Evolutionary conservation across 1,284 basidiomycete species (phyloP).

Genomic region (Exsudoporus floridanus): DNA sequence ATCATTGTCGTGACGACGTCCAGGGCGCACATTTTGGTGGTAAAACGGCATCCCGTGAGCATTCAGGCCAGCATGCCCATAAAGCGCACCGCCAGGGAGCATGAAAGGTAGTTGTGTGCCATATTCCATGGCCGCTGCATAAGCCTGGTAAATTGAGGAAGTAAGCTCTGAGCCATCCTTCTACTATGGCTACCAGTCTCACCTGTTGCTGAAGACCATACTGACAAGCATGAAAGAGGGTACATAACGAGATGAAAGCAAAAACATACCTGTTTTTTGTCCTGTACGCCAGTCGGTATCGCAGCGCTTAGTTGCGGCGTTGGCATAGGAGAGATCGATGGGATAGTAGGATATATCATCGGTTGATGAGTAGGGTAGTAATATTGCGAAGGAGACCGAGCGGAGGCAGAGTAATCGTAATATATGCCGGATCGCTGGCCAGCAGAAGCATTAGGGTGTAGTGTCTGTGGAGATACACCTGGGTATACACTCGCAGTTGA

Average conservation of each 20-base stretch:
- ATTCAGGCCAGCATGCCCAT: conserved; percentile 36
- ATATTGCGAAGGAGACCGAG: conserved; percentile 55
- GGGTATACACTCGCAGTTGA: conserved; percentile 51
- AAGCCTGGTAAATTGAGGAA: conserved; percentile 45
- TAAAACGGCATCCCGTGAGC: conserved; percentile 39
- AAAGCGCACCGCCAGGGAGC: conserved; percentile 45
- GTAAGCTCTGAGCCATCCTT: conserved; percentile 44
- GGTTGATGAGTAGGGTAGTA: conserved; percentile 60
- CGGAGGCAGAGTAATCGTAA: conserved; percentile 56
- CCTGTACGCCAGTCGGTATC: conserved; percentile 43
- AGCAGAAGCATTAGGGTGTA: conserved; percentile 45
- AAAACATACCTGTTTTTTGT: conserved; percentile 62
- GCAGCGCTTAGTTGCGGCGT: conserved; percentile 45
- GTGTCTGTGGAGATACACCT: conserved; percentile 42
- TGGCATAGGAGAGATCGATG: conserved; percentile 54
- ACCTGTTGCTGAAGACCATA: conserved; percentile 54
- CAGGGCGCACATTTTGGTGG: conserved; percentile 41
- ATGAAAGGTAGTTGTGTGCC: conserved; percentile 48
- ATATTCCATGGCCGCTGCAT: conserved; percentile 47
- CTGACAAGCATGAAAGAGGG: conserved; percentile 31
- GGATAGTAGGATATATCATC: conserved; percentile 55
- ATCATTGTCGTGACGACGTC: conserved; percentile 43
- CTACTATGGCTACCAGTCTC: conserved; percentile 34
- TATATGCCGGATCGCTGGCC: conserved; percentile 55
- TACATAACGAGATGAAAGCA: conserved; percentile 1